Percentiles rank a stretch among this genome's conserved stretches.
phyloP scores from a whole-genome alignment of 2,329 filamentous ascomycete genomes.

The Nemania sp. region DNA sequence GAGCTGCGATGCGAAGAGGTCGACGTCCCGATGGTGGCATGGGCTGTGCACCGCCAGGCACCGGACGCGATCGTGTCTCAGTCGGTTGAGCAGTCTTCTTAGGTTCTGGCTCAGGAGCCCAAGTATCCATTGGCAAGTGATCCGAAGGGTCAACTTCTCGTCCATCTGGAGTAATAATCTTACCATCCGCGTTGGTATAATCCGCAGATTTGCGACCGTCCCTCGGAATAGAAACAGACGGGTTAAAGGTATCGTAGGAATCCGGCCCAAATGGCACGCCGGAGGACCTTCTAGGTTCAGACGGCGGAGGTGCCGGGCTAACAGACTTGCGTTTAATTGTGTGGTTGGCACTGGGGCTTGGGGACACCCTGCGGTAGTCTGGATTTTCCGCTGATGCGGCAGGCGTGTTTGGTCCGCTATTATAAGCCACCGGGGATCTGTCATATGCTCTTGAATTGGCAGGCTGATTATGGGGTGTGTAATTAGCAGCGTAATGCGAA shows the following conservation, averaged over 20 bases:
- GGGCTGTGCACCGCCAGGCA: conserved; percentile 65
- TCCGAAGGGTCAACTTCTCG: conserved; percentile 84
- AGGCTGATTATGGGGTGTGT: conserved; percentile 42
- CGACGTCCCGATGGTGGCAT: conserved; percentile 64
- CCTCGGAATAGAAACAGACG: conserved; percentile 58
- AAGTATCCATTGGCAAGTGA: conserved; percentile 80
- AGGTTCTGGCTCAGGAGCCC: conserved; percentile 80
- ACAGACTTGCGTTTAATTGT: conserved; percentile 78
- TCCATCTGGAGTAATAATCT: conserved; percentile 81
- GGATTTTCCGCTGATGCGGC: conserved; percentile 31
- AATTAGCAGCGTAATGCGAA: conserved; percentile 44
- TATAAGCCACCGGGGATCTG: conserved; percentile 54
- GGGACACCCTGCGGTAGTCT: conserved; percentile 52
- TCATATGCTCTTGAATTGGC: conserved; percentile 45
- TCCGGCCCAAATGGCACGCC: conserved; percentile 80
- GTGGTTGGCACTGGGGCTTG: conserved; percentile 61
- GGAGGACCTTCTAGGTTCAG: conserved; percentile 64
- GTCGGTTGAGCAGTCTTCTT: conserved; percentile 56
- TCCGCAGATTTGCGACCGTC: conserved; percentile 52
- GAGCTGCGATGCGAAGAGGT: conserved; percentile 62
- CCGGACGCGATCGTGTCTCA: conserved; percentile 57
- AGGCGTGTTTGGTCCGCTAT: conserved; percentile 42
- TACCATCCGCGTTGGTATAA: conserved; percentile 68
- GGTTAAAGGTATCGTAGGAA: conserved; percentile 79
- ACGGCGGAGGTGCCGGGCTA: conserved; percentile 72